Base-by-base conservation (phyloP, 2,329 filamentous ascomycete species). In the Pseudogymnoascus sp. region DNA sequence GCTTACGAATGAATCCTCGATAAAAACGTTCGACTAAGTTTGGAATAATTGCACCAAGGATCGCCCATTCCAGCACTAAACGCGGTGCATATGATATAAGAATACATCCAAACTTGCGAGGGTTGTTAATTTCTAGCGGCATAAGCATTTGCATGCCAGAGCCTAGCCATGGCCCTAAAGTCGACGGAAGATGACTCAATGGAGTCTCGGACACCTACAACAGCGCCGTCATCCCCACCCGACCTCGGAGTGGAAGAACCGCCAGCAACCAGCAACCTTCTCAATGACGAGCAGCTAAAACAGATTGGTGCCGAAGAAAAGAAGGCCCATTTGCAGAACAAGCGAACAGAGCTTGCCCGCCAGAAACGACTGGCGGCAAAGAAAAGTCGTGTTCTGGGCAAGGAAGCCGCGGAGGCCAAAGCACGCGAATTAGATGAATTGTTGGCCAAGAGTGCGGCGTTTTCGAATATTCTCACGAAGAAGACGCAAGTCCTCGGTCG, bases 401-500 rank as follows among this genome's bases (percentile, higher is more conserved):
- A 82, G 62, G 73, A 76, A 0, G 83, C 87, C 65, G 76, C 82
- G 0, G 82, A 85, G 52, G 77, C 76, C 0, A 87, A 87, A 67
- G 84, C 83, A 0, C 78, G 77, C 45, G 82, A 87, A 63, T 74
- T 88, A 0, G 83, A 88, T 25, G 80, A 83, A 59, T 74, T 88
- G 1, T 75, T 88, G 0, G 77, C 76, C 43, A 84, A 87, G 69
- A 85, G 82, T 58, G 83, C 80, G 8, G 80, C 83, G 0, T 88
- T 88, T 63, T 83, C 81, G 21, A 82, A 86, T 38, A 86, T 87
- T 8, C 70, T 88, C 1, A 87, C 84, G 0, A 81, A 83, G 62
- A 88, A 87, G 72, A 88, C 85, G 0, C 79, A 85, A 59, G 84
- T 83, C 0, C 76, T 88, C 0, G 85, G 85, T 1, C 80, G 84